A percentile compares a stretch with the other conserved stretches of the same genome.
These are phyloP conservation scores for Galerina sulciceps DNA, from an alignment of 768 basidiomycete genomes.

Conservation along the genomic window DNA sequence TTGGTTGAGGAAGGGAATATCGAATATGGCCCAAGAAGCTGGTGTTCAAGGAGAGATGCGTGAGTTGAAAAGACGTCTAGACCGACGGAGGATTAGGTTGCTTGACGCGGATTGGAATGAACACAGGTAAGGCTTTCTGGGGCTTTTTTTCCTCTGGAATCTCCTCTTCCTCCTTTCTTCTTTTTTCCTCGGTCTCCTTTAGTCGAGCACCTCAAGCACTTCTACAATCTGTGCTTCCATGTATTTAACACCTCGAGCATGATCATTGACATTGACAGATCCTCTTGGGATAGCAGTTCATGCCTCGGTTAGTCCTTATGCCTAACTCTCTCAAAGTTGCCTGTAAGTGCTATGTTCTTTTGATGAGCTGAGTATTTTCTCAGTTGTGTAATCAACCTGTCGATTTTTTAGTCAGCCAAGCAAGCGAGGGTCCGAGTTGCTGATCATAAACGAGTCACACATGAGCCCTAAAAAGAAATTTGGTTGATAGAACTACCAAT, in stretches of 20 bases:
- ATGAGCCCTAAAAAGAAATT: too few species aligned
- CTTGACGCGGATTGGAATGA: slow-evolving; percentile 78
- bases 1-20: slow-evolving; percentile 75
- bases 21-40: slow-evolving; percentile 64
- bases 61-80: slow-evolving; percentile 70
- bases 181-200: background rate
- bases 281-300: too few species aligned
- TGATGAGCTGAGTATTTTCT: too few species aligned
- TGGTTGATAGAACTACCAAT: background rate
- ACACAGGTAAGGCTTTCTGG: slow-evolving; percentile 24
- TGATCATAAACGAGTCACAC: too few species aligned
- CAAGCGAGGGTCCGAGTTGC: too few species aligned
- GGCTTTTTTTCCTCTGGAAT: background rate
- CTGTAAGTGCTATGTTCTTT: too few species aligned
- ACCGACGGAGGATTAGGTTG: slow-evolving; percentile 59
- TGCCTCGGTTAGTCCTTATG: too few species aligned
- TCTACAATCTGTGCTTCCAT: background rate
- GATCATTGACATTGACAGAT: too few species aligned
- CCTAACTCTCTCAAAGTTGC: too few species aligned
- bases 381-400: too few species aligned
- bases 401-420: too few species aligned
- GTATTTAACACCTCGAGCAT: background rate
- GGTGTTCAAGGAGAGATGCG: slow-evolving; percentile 84
- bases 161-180: background rate
- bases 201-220: background rate